A percentile compares a stretch with the other conserved stretches of the same genome.
Conservation (phyloP, 768 basidiomycete genomes). For the Rhizopogon vulgaris region DNA sequence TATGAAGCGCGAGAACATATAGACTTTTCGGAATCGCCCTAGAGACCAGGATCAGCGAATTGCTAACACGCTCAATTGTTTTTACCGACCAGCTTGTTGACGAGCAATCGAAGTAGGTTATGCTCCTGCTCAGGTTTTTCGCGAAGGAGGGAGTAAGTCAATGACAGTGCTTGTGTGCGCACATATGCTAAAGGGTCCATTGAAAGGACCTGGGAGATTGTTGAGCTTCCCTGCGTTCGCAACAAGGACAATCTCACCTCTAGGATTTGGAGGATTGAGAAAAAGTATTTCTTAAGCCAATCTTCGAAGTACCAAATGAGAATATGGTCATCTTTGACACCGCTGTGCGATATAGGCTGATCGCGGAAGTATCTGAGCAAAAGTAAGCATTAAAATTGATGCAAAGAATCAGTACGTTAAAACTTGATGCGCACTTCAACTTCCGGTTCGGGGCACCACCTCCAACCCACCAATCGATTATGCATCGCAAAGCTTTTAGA, state of each 20-base stretch:
- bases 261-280: constrained; percentile 81
- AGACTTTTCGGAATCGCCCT: constrained; percentile 88
- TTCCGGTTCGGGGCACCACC: constrained; percentile 88
- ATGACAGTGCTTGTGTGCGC: constrained; percentile 73
- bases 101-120: constrained; percentile 85
- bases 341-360: constrained; percentile 64
- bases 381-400: not conserved
- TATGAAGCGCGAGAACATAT: constrained; percentile 89
- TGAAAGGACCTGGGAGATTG: constrained; percentile 53
- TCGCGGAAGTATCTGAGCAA: constrained; percentile 78
- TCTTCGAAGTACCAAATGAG: constrained; percentile 92
- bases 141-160: constrained; percentile 74
- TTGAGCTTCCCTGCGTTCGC: not conserved
- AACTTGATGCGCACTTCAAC: constrained; percentile 53
- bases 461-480: constrained; percentile 97
- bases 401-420: not conserved
- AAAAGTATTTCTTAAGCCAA: constrained; percentile 97
- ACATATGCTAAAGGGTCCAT: constrained; percentile 86
- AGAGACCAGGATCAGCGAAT: not conserved
- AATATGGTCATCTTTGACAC: constrained; percentile 65
- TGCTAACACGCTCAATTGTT: not conserved
- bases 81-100: constrained; percentile 80
- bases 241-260: constrained; percentile 50
- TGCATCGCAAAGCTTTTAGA: constrained; percentile 81
- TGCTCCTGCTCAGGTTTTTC: constrained; percentile 97